phyloP scores from a whole-genome alignment of 1,284 basidiomycete genomes.

The Papiliotrema terrestris region DNA sequence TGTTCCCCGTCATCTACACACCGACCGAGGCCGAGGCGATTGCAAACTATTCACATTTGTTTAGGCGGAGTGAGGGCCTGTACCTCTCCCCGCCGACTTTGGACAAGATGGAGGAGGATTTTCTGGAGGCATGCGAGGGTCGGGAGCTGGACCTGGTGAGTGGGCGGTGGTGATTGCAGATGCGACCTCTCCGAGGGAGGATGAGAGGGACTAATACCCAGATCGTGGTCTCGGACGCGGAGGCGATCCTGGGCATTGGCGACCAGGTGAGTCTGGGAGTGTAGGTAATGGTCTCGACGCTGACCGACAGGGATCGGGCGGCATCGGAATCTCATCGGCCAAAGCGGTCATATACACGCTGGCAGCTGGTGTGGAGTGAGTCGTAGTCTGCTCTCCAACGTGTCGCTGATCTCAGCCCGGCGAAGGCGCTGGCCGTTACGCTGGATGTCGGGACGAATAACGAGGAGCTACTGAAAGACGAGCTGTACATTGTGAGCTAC shows the following conservation, averaged over 20 bases:
- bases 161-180: not conserved
- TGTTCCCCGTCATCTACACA: slow-evolving; percentile 68
- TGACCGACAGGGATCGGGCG: slow-evolving; percentile 28
- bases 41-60: slow-evolving; percentile 72
- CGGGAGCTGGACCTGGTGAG: slow-evolving; percentile 35
- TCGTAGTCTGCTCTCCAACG: not conserved
- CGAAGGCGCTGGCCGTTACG: slow-evolving; percentile 58
- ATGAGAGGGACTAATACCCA: slow-evolving; percentile 10
- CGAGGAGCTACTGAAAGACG: slow-evolving; percentile 33
- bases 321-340: slow-evolving; percentile 68
- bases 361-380: slow-evolving; percentile 66
- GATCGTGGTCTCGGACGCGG: slow-evolving; percentile 54
- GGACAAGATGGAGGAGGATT: slow-evolving; percentile 37
- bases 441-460: slow-evolving; percentile 64
- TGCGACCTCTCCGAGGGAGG: too few relatives aligned
- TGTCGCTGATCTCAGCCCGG: slow-evolving; percentile 13
- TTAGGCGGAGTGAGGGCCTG: slow-evolving; percentile 54
- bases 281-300: not conserved
- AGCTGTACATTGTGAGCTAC: slow-evolving; percentile 34
- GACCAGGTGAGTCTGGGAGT: slow-evolving; percentile 37
- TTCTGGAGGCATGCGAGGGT: slow-evolving; percentile 36
- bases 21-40: slow-evolving; percentile 68
- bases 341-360: slow-evolving; percentile 67
- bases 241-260: slow-evolving; percentile 72
- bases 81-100: slow-evolving; percentile 28